phyloP scores from a whole-genome alignment of 192 early-diverging fungal genomes.

The Podila minutissima region DNA sequence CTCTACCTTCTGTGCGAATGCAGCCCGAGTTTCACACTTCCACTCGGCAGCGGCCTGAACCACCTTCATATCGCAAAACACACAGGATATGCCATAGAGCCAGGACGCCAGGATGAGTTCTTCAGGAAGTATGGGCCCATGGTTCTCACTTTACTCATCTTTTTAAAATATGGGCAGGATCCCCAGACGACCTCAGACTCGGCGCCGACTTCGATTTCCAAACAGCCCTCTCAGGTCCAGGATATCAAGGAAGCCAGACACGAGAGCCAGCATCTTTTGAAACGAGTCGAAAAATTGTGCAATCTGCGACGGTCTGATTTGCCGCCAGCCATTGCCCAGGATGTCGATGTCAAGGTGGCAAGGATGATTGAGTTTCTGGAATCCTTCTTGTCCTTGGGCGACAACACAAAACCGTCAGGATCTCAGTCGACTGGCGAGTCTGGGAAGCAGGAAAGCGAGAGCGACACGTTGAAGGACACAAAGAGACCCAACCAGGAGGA shows the following conservation, averaged over 20 bases:
- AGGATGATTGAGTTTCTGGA: conserved; percentile 36
- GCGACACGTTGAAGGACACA: neutral
- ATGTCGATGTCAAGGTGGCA: conserved; percentile 20
- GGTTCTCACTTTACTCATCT: conserved; percentile 32
- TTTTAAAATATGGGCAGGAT: conserved; percentile 34
- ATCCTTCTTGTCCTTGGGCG: neutral
- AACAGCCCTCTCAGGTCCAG: neutral
- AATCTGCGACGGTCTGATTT: conserved; percentile 21
- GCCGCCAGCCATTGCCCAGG: conserved; percentile 23
- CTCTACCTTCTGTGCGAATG: conserved; percentile 46
- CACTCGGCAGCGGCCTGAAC: conserved; percentile 44
- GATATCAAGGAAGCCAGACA: conserved; percentile 3
- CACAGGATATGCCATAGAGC: conserved; percentile 29
- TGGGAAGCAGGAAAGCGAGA: neutral
- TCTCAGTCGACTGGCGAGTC: neutral
- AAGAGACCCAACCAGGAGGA: neutral
- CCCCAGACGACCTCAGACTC: neutral
- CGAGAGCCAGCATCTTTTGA: neutral
- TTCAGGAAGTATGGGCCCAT: conserved; percentile 24
- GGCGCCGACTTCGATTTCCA: neutral
- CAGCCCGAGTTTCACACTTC: conserved; percentile 35
- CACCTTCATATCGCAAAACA: conserved; percentile 51
- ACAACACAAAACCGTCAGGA: neutral
- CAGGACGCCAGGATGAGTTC: conserved; percentile 25
- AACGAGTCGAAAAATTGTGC: conserved; percentile 12